Conservation (phyloP, 2,329 filamentous ascomycete genomes). For the Eutypella sp. region DNA sequence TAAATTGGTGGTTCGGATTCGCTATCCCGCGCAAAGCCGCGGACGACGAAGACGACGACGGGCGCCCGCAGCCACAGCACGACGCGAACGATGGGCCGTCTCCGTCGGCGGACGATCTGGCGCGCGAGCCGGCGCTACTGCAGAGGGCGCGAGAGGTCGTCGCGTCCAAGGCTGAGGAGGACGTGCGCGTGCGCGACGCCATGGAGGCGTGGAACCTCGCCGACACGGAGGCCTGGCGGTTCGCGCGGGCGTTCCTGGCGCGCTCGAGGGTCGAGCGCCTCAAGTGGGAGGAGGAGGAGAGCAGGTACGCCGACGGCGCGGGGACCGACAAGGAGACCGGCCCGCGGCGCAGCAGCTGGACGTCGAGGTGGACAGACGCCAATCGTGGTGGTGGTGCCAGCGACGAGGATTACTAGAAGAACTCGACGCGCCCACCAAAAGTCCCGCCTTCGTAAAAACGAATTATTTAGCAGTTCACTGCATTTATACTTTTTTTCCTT, state of each 20-base stretch:
- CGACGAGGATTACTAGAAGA: constrained; percentile 7
- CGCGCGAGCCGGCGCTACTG: constrained; percentile 51
- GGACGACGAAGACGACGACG: constrained; percentile 50
- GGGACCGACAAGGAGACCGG: constrained; percentile 41
- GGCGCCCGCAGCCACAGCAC: constrained; percentile 45
- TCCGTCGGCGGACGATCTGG: constrained; percentile 47
- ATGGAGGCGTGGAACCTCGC: constrained; percentile 65
- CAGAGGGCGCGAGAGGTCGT: constrained; percentile 46
- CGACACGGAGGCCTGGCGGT: constrained; percentile 74
- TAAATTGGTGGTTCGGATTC: constrained; percentile 91
- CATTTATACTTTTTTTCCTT: too few species aligned
- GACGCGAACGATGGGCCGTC: constrained; percentile 44
- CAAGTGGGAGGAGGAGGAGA: constrained; percentile 67
- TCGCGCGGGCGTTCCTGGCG: constrained; percentile 63
- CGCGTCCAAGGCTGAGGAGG: constrained; percentile 36
- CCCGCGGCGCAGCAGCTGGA: constrained; percentile 25
- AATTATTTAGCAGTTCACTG: too few species aligned
- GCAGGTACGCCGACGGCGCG: constrained; percentile 57
- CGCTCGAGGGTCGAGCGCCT: constrained; percentile 57
- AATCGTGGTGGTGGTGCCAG: too few species aligned
- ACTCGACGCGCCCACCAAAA: neutral
- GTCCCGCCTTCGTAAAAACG: too few species aligned
- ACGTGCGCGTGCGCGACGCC: constrained; percentile 45
- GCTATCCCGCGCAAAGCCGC: constrained; percentile 57
- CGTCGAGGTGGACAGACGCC: constrained; percentile 33